Conservation (phyloP, 345 rosid species). For the Zanthoxylum bungeanum region DNA sequence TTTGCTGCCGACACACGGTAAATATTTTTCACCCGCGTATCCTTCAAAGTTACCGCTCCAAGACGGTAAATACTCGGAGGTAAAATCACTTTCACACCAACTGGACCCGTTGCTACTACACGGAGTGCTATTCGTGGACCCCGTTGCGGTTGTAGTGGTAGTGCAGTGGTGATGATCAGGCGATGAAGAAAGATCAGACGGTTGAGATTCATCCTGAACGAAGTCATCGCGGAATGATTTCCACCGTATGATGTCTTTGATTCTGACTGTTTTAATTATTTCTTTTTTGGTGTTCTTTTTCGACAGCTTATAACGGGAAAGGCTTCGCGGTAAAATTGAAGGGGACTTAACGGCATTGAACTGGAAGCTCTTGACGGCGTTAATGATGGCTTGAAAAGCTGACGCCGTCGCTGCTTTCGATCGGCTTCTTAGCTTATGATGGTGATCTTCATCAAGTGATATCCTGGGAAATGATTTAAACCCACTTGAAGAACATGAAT, state of each 20-base stretch:
- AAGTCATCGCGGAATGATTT: conserved; percentile 70
- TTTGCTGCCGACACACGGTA: conserved; percentile 57
- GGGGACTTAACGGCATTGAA: conserved; percentile 33
- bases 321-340: conserved; percentile 46
- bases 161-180: conserved; percentile 32
- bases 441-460: conserved; percentile 9
- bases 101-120: conserved; percentile 50
- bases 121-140: conserved; percentile 35
- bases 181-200: conserved; percentile 21
- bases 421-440: conserved; percentile 29
- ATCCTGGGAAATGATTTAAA: conserved; percentile 37
- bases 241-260: conserved; percentile 90
- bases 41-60: conserved; percentile 40
- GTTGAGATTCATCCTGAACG: conserved; percentile 35
- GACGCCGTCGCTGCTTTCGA: conserved; percentile 34
- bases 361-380: conserved; percentile 45
- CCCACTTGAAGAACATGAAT: conserved; percentile 39
- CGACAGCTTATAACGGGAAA: conserved; percentile 44
- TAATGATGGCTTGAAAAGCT: conserved; percentile 47
- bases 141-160: conserved; percentile 37
- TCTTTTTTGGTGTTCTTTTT: conserved; percentile 11
- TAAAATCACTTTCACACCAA: conserved; percentile 85
- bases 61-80: conserved; percentile 55
- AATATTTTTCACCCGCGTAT: conserved; percentile 17
- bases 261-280: conserved; percentile 26